These are phyloP conservation scores for Ogataea dorogensis DNA, from an alignment of 805 yeast species.

Conservation along the genomic window DNA sequence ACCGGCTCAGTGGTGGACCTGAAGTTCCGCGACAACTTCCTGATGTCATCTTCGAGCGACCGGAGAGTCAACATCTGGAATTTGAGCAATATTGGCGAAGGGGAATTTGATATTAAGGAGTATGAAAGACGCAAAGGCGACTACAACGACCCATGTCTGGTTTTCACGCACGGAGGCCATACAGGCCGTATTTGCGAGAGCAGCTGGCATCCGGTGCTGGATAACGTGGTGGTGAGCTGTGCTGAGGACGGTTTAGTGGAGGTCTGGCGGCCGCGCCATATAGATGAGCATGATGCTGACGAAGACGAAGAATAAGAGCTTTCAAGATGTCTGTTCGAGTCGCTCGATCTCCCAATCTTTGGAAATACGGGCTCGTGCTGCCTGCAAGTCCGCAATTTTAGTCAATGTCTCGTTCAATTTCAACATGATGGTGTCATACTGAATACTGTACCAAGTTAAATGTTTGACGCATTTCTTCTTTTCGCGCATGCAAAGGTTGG, in stretches of 20 bases:
- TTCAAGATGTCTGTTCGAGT: slow-evolving; percentile 24
- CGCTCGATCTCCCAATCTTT: slow-evolving; percentile 40
- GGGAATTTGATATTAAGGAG: slow-evolving; percentile 52
- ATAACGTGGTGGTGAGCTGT: slow-evolving; percentile 59
- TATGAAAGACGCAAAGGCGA: slow-evolving; percentile 51
- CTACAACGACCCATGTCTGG: slow-evolving; percentile 72
- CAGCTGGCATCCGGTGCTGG: slow-evolving; percentile 61
- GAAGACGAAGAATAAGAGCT: slow-evolving; percentile 34
- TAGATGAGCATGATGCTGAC: slow-evolving; percentile 42
- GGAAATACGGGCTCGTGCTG: slow-evolving; percentile 32
- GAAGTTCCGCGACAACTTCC: slow-evolving; percentile 45
- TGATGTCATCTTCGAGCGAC: slow-evolving; percentile 63
- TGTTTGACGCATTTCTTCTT: slow-evolving; percentile 57
- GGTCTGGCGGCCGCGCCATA: slow-evolving; percentile 67
- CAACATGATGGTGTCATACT: slow-evolving; percentile 36
- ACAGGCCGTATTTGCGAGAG: slow-evolving; percentile 65
- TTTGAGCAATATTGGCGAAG: slow-evolving; percentile 53
- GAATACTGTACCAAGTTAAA: slow-evolving; percentile 34
- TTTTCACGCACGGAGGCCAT: slow-evolving; percentile 87
- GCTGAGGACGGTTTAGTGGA: slow-evolving; percentile 77
- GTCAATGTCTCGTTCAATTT: slow-evolving; percentile 31
- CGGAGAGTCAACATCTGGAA: slow-evolving; percentile 78
- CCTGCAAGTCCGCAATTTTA: slow-evolving; percentile 21
- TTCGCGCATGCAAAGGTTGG: slow-evolving; percentile 47
- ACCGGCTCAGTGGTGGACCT: slow-evolving; percentile 53